Evolutionary conservation across 805 yeast species (phyloP).

Genomic region (Maudiozyma bulderi): DNA sequence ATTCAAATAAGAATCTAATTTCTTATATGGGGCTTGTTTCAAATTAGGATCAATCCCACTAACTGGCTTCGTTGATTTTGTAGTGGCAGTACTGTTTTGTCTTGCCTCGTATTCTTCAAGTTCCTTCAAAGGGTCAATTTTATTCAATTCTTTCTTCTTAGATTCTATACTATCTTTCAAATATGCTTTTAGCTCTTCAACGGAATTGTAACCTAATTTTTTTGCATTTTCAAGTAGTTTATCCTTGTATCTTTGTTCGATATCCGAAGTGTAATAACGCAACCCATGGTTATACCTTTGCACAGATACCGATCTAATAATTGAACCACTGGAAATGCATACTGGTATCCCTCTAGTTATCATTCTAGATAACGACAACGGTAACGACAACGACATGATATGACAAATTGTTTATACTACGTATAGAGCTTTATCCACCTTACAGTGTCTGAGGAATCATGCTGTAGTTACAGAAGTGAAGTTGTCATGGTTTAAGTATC

Average conservation of each 20-base stretch:
- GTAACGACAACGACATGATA: no score
- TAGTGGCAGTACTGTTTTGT: conserved; percentile 13
- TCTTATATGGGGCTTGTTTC: conserved; percentile 51
- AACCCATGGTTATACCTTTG: background rate
- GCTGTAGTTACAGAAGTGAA: no score
- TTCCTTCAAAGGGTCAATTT: conserved; percentile 60
- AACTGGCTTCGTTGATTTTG: conserved; percentile 8
- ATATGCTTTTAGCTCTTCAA: conserved; percentile 54
- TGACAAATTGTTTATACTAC: no score
- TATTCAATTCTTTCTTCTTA: conserved; percentile 46
- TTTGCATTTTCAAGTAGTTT: conserved; percentile 32
- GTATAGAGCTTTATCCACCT: no score
- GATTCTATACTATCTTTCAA: conserved; percentile 51
- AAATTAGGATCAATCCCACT: conserved; percentile 3
- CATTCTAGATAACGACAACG: no score
- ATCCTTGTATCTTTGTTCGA: conserved; percentile 25
- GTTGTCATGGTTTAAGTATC: no score
- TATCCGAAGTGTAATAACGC: background rate
- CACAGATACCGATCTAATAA: background rate
- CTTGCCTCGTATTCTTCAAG: conserved; percentile 46
- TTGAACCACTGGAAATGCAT: no score
- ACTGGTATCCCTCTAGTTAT: no score
- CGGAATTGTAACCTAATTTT: conserved; percentile 24
- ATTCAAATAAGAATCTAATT: conserved; percentile 61
- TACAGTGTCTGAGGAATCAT: no score